Conservation (phyloP, 1,139 yeast species). For the Martiniozyma asiatica region DNA sequence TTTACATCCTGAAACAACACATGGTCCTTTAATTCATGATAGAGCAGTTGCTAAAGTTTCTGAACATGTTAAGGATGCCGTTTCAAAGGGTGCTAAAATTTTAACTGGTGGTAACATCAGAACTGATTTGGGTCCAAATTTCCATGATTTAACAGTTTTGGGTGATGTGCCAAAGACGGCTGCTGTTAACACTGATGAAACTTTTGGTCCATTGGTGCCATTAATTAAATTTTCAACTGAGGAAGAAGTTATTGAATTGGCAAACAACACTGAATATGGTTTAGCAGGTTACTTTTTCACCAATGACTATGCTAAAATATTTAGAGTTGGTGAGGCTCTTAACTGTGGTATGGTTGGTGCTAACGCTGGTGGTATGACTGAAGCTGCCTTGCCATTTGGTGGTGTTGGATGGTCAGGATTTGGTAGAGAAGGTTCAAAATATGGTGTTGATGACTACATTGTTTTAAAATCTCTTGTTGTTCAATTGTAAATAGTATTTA, state of each 20-base stretch:
- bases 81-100: constrained; percentile 59
- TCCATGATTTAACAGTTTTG: constrained; percentile 68
- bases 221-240: constrained; percentile 55
- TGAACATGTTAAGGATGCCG: constrained; percentile 66
- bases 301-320: constrained; percentile 48
- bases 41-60: constrained; percentile 62
- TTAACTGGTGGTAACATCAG: constrained; percentile 56
- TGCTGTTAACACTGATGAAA: constrained; percentile 61
- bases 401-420: constrained; percentile 77
- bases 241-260: constrained; percentile 57
- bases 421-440: constrained; percentile 73
- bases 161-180: constrained; percentile 55
- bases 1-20: constrained; percentile 51
- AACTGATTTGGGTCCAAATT: constrained; percentile 56
- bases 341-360: constrained; percentile 76
- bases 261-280: constrained; percentile 66
- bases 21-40: constrained; percentile 74
- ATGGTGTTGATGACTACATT: constrained; percentile 67
- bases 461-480: constrained; percentile 54
- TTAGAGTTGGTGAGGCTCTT: constrained; percentile 61
- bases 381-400: constrained; percentile 67
- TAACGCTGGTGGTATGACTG: constrained; percentile 67
- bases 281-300: constrained; percentile 79
- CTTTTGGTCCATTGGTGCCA: constrained; percentile 88
- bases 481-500: no score